phyloP scores from a whole-genome alignment of 108 stramenopile species.

The Nitzschia inconspicua region DNA sequence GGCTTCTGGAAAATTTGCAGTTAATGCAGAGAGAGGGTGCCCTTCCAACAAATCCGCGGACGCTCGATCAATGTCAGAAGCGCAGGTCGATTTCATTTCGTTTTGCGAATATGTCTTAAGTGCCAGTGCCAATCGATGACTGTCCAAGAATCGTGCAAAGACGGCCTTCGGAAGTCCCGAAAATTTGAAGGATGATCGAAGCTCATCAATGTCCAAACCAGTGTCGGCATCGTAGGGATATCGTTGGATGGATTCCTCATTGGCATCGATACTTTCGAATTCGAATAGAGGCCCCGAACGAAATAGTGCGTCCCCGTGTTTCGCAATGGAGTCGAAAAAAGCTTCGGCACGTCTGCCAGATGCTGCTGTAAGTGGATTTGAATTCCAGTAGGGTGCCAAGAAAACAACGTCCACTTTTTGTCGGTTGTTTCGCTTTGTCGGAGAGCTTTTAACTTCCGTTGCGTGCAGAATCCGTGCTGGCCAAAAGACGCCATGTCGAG shows the following conservation, averaged over 20 bases:
- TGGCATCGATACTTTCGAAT: conserved; percentile 70
- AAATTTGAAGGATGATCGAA: conserved; percentile 57
- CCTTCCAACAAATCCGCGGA: conserved; percentile 75
- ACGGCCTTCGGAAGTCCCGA: conserved; percentile 70
- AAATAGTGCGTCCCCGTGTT: conserved; percentile 24
- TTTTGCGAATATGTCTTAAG: conserved; percentile 68
- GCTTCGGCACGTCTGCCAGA: conserved; percentile 7
- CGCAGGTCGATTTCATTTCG: conserved; percentile 40
- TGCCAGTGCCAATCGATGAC: conserved; percentile 75
- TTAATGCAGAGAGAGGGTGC: conserved; percentile 60
- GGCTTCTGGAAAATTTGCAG: conserved; percentile 61
- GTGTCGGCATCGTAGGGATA: conserved; percentile 56
- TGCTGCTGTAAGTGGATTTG: conserved; percentile 13
- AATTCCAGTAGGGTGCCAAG: conserved; percentile 81
- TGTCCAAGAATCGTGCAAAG: conserved; percentile 71
- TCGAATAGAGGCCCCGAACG: conserved; percentile 52
- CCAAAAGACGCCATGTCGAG: conserved; percentile 72
- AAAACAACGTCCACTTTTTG: conserved; percentile 68
- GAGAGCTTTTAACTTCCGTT: conserved; percentile 36
- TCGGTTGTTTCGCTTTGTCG: conserved; percentile 32
- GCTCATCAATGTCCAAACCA: conserved; percentile 58
- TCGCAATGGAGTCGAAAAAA: conserved; percentile 6
- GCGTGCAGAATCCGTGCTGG: conserved; percentile 84
- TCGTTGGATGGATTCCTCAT: conserved; percentile 55
- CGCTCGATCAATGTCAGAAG: conserved; percentile 37